Evolutionary conservation across 2,329 filamentous ascomycete species (phyloP).

Genomic region (Uncinocarpus reesii): DNA sequence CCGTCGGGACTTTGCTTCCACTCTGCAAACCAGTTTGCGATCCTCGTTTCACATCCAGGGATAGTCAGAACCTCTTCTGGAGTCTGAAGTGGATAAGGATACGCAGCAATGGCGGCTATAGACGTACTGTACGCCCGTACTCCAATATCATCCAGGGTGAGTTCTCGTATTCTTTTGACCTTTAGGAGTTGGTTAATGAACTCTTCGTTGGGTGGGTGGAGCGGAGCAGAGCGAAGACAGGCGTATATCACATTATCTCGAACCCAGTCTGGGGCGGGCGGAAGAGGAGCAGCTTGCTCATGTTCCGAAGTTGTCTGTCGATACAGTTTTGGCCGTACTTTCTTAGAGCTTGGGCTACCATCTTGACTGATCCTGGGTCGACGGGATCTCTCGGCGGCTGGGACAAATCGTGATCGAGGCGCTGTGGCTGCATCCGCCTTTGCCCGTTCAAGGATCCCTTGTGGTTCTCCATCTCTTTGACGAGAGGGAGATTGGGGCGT

Average conservation of each 20-base stretch:
- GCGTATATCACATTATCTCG: constrained; percentile 57
- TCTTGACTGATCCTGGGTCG: constrained; percentile 14
- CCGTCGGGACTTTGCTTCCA: constrained; percentile 52
- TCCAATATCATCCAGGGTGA: constrained; percentile 67
- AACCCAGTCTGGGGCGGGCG: constrained; percentile 60
- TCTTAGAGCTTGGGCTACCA: constrained; percentile 18
- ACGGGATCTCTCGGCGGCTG: constrained; percentile 6
- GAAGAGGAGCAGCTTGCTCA: constrained; percentile 49
- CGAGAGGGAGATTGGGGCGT: constrained; percentile 8
- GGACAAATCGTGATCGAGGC: constrained; percentile 6
- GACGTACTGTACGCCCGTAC: constrained; percentile 78
- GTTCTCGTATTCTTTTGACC: constrained; percentile 59
- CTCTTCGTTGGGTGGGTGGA: constrained; percentile 57
- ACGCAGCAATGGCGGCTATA: constrained; percentile 74
- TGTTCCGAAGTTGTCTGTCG: constrained; percentile 70
- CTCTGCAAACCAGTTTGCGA: constrained; percentile 66
- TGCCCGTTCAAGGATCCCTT: constrained; percentile 44
- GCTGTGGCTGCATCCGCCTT: constrained; percentile 37
- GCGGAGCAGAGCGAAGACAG: constrained; percentile 66
- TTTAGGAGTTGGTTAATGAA: constrained; percentile 68
- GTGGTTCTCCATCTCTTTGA: constrained; percentile 14
- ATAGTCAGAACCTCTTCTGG: constrained; percentile 43
- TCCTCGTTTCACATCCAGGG: constrained; percentile 72
- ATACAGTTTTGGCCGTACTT: constrained; percentile 41
- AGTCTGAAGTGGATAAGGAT: constrained; percentile 51